A percentile compares a stretch with the other conserved stretches of the same genome.
Conservation (phyloP, 352 stramenopile species). For the Pythium sukuiense region DNA sequence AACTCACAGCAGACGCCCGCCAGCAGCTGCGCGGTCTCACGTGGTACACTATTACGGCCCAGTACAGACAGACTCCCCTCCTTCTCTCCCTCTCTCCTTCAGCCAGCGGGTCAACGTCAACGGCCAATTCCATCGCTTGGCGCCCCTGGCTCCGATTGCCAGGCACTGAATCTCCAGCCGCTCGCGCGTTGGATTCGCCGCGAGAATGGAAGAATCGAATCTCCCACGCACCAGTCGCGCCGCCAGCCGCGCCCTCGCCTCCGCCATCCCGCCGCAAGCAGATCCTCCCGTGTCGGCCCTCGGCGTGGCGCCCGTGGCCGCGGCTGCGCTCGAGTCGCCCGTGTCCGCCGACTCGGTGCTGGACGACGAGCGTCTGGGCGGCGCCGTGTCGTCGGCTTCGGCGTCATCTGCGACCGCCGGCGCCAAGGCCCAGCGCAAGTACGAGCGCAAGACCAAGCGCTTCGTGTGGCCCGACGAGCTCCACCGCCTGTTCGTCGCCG, state of each 20-base stretch:
- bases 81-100: neutral
- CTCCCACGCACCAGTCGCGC: slow-evolving; percentile 10
- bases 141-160: neutral
- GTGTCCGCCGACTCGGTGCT: slow-evolving; percentile 22
- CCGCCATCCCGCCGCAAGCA: neutral
- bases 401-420: neutral
- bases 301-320: neutral
- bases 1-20: neutral
- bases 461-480: slow-evolving; percentile 89
- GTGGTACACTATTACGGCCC: neutral
- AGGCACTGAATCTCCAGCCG: slow-evolving; percentile 11
- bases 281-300: neutral
- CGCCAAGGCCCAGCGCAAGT: slow-evolving; percentile 69
- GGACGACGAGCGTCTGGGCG: slow-evolving; percentile 14
- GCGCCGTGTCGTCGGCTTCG: slow-evolving; percentile 4
- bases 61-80: neutral
- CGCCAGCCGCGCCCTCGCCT: neutral
- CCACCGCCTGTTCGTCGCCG: slow-evolving; percentile 83
- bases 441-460: slow-evolving; percentile 86
- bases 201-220: slow-evolving; percentile 27
- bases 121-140: neutral
- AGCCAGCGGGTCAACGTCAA: neutral
- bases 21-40: neutral
- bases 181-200: slow-evolving; percentile 13
- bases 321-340: slow-evolving; percentile 10